phyloP scores from a whole-genome alignment of 495 filamentous ascomycete species.

The Penicillium diatomitis region DNA sequence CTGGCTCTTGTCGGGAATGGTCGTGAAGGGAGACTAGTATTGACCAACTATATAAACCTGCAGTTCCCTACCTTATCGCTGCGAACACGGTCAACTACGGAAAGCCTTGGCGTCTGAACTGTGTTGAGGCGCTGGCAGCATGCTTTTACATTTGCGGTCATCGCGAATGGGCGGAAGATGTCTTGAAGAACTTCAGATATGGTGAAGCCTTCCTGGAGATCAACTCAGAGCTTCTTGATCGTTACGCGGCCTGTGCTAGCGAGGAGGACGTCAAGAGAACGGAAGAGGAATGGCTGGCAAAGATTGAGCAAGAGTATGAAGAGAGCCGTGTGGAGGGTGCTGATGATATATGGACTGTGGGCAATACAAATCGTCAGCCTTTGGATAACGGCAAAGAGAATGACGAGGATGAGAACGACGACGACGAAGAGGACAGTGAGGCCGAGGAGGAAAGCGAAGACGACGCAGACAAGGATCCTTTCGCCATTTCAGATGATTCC shows the following conservation, averaged over 20 bases:
- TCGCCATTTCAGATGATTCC: constrained; percentile 66
- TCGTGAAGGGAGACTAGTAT: not conserved
- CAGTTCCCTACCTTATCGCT: constrained; percentile 86
- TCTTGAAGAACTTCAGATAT: constrained; percentile 79
- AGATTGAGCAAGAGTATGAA: constrained; percentile 82
- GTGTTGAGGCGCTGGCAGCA: constrained; percentile 87
- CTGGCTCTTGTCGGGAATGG: not conserved
- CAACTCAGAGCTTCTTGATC: constrained; percentile 71
- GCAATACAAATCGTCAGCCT: constrained; percentile 67
- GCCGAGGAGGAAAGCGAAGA: constrained; percentile 44
- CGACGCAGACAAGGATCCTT: constrained; percentile 50
- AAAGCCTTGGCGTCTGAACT: constrained; percentile 87
- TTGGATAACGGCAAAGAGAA: constrained; percentile 36
- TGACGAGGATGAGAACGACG: constrained; percentile 37
- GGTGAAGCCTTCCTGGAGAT: constrained; percentile 81
- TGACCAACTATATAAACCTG: not conserved
- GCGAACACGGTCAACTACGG: constrained; percentile 98
- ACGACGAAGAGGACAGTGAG: constrained; percentile 45
- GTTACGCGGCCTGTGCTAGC: constrained; percentile 72
- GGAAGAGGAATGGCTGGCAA: constrained; percentile 77
- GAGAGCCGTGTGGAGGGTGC: constrained; percentile 57
- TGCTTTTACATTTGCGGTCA: constrained; percentile 89
- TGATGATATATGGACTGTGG: constrained; percentile 71
- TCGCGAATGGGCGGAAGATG: constrained; percentile 75
- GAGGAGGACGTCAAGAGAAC: constrained; percentile 84